These are phyloP conservation scores for Gyrodon lividus DNA, from an alignment of 768 basidiomycete genomes.

Conservation along the genomic window DNA sequence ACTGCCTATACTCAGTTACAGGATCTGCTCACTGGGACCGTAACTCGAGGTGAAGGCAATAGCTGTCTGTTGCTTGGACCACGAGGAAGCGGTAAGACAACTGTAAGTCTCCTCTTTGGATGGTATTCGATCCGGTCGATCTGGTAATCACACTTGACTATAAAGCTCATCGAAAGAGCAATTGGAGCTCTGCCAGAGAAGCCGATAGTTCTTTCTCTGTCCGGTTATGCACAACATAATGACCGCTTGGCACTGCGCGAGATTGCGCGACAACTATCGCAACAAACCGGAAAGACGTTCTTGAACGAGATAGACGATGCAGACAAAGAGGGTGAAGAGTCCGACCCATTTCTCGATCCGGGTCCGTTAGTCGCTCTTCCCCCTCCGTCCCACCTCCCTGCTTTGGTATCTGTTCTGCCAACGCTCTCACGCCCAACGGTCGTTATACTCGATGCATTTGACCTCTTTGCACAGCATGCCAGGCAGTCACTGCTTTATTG, in stretches of 20 bases:
- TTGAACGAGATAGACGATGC: slow-evolving; percentile 35
- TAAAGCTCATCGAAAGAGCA: slow-evolving; percentile 61
- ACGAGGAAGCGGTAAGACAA: slow-evolving; percentile 82
- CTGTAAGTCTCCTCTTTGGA: slow-evolving; percentile 39
- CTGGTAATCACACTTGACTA: slow-evolving; percentile 2
- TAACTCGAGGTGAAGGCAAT: slow-evolving; percentile 84
- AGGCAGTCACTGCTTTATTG: slow-evolving; percentile 94
- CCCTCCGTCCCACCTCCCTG: slow-evolving; percentile 68
- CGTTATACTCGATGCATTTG: slow-evolving; percentile 88
- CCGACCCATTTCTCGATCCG: slow-evolving; percentile 51
- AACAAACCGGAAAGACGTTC: slow-evolving; percentile 69
- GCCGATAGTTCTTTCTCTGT: slow-evolving; percentile 78
- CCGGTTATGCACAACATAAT: slow-evolving; percentile 80
- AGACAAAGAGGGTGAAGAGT: slow-evolving; percentile 38
- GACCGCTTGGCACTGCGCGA: slow-evolving; percentile 92
- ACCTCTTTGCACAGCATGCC: slow-evolving; percentile 88
- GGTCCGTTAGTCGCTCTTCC: slow-evolving; percentile 43
- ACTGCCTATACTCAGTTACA: slow-evolving; percentile 56
- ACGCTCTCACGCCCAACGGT: slow-evolving; percentile 79
- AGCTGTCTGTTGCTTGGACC: slow-evolving; percentile 88
- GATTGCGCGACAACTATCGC: slow-evolving; percentile 79
- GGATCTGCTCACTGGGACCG: slow-evolving; percentile 69
- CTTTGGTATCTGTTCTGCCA: slow-evolving; percentile 72
- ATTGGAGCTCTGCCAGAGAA: slow-evolving; percentile 44
- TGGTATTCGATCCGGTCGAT: not conserved